These are phyloP conservation scores for Paraphaeosphaeria sporulosa DNA, from an alignment of 2,329 filamentous ascomycete genomes.

Conservation along the genomic window DNA sequence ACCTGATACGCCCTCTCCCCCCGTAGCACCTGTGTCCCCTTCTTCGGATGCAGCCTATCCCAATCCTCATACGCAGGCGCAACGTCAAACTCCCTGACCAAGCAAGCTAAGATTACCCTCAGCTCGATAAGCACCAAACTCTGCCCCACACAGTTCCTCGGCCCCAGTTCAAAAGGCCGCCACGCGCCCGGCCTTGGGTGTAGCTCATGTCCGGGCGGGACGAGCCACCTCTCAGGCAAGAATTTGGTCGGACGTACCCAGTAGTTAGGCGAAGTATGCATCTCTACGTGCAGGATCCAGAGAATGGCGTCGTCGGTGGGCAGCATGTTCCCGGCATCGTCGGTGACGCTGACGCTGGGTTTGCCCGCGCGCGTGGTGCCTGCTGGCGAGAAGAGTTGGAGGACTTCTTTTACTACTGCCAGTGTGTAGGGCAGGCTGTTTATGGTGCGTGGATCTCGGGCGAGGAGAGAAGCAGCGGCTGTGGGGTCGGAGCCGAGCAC, in stretches of 20 bases:
- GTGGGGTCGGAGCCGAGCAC: too few species aligned
- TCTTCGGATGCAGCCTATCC: background rate
- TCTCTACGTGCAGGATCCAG: constrained; percentile 24
- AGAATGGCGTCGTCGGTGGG: constrained; percentile 29
- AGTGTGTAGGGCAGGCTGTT: constrained; percentile 38
- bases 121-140: constrained; percentile 27
- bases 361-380: constrained; percentile 37
- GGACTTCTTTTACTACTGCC: constrained; percentile 47
- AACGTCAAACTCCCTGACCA: background rate
- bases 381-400: constrained; percentile 42
- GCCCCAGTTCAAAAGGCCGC: constrained; percentile 51
- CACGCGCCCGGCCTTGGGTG: constrained; percentile 30
- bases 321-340: constrained; percentile 28
- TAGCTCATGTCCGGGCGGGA: constrained; percentile 18
- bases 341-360: constrained; percentile 22
- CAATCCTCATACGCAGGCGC: constrained; percentile 7
- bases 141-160: constrained; percentile 34
- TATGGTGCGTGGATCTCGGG: too few species aligned
- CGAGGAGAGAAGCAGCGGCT: too few species aligned
- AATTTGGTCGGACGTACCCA: constrained; percentile 32
- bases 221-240: constrained; percentile 35
- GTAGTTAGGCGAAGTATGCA: constrained; percentile 26
- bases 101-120: constrained; percentile 11
- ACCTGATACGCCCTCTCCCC: constrained; percentile 12
- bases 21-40: background rate